Conservation (phyloP, 2,329 filamentous ascomycete species). For the Colletotrichum tropicicola region DNA sequence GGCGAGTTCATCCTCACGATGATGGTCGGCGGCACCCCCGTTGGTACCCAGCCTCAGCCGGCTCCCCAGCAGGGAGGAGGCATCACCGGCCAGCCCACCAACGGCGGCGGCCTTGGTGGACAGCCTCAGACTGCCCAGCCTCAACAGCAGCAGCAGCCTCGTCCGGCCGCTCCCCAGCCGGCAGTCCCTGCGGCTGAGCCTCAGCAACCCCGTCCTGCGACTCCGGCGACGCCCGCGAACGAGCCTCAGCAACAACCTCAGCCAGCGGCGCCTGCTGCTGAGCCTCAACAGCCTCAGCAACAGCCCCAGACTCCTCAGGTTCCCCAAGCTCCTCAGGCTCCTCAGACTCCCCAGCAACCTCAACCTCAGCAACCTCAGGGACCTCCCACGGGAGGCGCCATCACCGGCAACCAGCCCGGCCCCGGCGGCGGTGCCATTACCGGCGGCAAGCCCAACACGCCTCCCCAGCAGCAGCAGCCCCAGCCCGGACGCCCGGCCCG, state of each 20-base stretch:
- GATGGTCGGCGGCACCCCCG: slow-evolving; percentile 26
- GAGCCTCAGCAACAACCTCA: slow-evolving; percentile 4
- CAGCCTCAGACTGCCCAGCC: slow-evolving; percentile 1
- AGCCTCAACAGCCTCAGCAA: background rate
- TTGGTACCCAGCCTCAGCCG: slow-evolving; percentile 23
- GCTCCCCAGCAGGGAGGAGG: slow-evolving; percentile 11
- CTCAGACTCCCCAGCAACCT: background rate
- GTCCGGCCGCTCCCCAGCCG: background rate
- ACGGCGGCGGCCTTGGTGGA: background rate
- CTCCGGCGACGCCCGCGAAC: background rate
- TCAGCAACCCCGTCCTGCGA: background rate
- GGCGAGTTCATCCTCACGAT: slow-evolving; percentile 35
- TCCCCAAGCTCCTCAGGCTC: background rate
- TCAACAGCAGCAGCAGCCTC: background rate
- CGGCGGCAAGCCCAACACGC: background rate
- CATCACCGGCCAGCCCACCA: background rate
- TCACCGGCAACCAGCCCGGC: slow-evolving; percentile 16
- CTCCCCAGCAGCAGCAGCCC: background rate
- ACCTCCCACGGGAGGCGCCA: slow-evolving; percentile 13
- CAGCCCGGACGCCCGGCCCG: background rate
- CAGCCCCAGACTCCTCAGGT: background rate
- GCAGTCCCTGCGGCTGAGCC: background rate
- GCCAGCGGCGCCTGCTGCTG: background rate
- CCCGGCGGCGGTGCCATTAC: slow-evolving; percentile 7
- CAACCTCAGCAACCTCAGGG: slow-evolving; percentile 4